Base-by-base conservation (phyloP, 805 yeast species). In the Candida broadrunensis region DNA sequence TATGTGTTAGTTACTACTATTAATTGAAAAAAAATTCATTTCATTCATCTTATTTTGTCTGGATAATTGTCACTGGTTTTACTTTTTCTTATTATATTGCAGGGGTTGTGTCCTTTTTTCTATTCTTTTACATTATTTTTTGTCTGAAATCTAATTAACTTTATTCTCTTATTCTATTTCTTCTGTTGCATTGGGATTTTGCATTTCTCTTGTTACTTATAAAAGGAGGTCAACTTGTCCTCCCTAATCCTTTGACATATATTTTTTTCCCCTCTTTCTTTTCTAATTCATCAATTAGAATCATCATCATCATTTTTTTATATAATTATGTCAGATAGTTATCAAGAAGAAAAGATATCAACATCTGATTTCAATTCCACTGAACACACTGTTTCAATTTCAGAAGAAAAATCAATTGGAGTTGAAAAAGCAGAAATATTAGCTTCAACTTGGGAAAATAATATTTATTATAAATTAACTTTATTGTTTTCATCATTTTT, bases 381-480 rank as follows among this genome's bases (percentile, higher is more conserved):
- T 11, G 17, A n/a, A 5, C 18, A n/a, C 5, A 17, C 5, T 14
- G 17, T 29, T 5, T 29, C 32, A 29, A 6, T 5, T 5, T 6
- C 5, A 14, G 42, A 39, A 24, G 47, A 44, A 30, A 62, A 54
- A 47, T 66, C 75, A 17, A 58, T 72, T 39, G 87, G 86, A 47
- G 79, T 83, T 24, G 58, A 73, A 40, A 77, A 75, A 47, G 70
- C 75, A 17, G 86, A 83, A 55, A 63, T 79, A 21, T 67, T 78
- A 46, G 67, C 77, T 15, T 66, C 67, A 21, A 81, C 78, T 46
- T 80, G 77, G 50, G 46, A 61, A 16, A 38, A 55, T 20, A 48
- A 53, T 30, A 48, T 50, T 31, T 65, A 67, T 44, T 43, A 42
- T n/a, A 73, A 72, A 39, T 46, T 68, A 7, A 45, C 65, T 3